phyloP scores from a whole-genome alignment of 2,329 filamentous ascomycete species.

The Cladosporium sp. region DNA sequence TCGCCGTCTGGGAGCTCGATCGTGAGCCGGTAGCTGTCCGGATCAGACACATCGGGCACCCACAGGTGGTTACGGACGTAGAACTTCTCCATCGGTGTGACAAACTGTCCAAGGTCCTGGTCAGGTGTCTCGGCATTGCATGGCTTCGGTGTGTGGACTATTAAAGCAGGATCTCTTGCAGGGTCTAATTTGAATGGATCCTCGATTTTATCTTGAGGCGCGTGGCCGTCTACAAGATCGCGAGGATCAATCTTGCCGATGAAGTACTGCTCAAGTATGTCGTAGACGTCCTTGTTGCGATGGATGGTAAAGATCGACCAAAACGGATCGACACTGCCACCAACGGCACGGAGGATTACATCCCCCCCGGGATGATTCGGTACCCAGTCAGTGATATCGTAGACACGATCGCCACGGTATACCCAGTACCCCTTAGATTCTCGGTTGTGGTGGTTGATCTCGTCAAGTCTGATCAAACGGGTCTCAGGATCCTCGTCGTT shows the following conservation, averaged over 20 bases:
- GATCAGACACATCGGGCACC: conserved; percentile 49
- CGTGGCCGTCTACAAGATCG: conserved; percentile 51
- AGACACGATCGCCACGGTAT: conserved; percentile 60
- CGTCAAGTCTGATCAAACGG: conserved; percentile 20
- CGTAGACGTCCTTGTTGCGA: conserved; percentile 60
- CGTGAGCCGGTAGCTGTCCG: conserved; percentile 45
- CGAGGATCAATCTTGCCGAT: conserved; percentile 58
- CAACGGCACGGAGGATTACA: conserved; percentile 63
- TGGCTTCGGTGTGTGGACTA: conserved; percentile 52
- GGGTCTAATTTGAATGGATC: conserved; percentile 59
- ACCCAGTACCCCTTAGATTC: conserved; percentile 58
- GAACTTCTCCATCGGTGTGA: conserved; percentile 54
- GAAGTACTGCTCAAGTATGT: conserved; percentile 61
- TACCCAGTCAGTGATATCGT: conserved; percentile 68
- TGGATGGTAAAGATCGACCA: conserved; percentile 67
- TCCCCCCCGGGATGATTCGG: conserved; percentile 63
- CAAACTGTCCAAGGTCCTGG: conserved; percentile 47
- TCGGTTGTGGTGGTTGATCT: conserved; percentile 33
- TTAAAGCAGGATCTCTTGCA: conserved; percentile 47
- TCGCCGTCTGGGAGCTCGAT: conserved; percentile 56
- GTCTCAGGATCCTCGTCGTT: neutral
- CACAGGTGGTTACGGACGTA: conserved; percentile 63
- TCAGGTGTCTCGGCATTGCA: conserved; percentile 59
- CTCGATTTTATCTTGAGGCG: conserved; percentile 52
- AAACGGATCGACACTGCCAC: conserved; percentile 61